Evolutionary conservation across 768 basidiomycete genomes (phyloP).

Genomic region (Lactarius hengduanensis): DNA sequence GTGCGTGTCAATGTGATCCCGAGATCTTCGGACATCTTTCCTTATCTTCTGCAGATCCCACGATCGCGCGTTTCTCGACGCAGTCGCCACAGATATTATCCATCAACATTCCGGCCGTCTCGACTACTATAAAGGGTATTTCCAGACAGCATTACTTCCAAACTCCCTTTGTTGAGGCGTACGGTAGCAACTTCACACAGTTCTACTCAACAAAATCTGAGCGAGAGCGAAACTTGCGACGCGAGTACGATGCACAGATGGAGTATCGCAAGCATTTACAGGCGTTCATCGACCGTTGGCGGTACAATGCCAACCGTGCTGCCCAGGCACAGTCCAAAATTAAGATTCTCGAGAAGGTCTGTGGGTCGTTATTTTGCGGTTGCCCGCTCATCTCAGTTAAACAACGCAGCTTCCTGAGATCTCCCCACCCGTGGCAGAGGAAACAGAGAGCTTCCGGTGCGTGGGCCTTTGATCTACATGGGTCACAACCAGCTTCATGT

Average conservation of each 20-base stretch:
- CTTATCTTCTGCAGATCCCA: slow-evolving; percentile 62
- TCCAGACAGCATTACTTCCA: background rate
- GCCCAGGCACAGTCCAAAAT: slow-evolving; percentile 82
- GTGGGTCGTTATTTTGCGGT: background rate
- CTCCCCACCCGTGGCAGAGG: slow-evolving; percentile 89
- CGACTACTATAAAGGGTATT: slow-evolving; percentile 95
- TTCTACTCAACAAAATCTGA: slow-evolving; percentile 99
- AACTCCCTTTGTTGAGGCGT: slow-evolving; percentile 10
- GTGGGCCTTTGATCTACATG: slow-evolving; percentile 19
- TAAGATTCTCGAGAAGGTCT: slow-evolving; percentile 72
- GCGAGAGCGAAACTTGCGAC: slow-evolving; percentile 83
- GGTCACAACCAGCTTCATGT: background rate
- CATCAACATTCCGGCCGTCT: slow-evolving; percentile 90
- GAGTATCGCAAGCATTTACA: slow-evolving; percentile 93
- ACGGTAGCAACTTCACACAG: slow-evolving; percentile 87
- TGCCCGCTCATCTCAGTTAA: background rate
- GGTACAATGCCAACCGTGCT: slow-evolving; percentile 95
- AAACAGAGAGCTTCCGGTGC: slow-evolving; percentile 89
- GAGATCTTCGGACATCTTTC: background rate
- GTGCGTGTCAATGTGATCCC: slow-evolving; percentile 44
- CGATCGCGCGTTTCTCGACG: slow-evolving; percentile 97
- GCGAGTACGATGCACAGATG: slow-evolving; percentile 96
- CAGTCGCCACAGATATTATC: slow-evolving; percentile 97
- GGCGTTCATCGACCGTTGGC: slow-evolving; percentile 97
- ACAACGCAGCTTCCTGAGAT: slow-evolving; percentile 76